Conservation (phyloP, 2,329 filamentous ascomycete species). For the Botrytis sinoallii region DNA sequence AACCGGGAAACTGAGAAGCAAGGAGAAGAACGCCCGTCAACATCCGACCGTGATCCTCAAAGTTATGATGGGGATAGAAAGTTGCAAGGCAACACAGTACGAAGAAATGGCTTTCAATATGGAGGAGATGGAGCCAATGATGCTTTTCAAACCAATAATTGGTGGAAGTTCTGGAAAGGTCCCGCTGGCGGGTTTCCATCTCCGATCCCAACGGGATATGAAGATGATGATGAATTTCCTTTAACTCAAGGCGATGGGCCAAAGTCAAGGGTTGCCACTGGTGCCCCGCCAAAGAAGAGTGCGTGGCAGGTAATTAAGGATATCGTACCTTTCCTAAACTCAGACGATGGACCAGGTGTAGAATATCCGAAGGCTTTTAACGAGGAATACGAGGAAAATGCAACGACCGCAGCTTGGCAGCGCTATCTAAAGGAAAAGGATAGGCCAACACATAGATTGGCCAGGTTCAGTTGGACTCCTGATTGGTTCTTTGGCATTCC, state of each 20-base stretch:
- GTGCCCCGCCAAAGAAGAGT: slow-evolving; percentile 44
- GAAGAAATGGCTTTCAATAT: slow-evolving; percentile 23
- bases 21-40: slow-evolving; percentile 17
- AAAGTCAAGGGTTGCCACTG: slow-evolving; percentile 8
- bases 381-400: slow-evolving; percentile 57
- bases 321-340: slow-evolving; percentile 46
- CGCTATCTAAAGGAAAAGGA: slow-evolving; percentile 78
- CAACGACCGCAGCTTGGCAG: slow-evolving; percentile 71
- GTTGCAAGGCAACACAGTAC: slow-evolving; percentile 32
- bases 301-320: slow-evolving; percentile 51
- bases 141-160: slow-evolving; percentile 35
- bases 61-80: slow-evolving; percentile 5
- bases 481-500: slow-evolving; percentile 76
- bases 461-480: slow-evolving; percentile 54
- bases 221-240: slow-evolving; percentile 42
- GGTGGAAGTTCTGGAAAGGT: slow-evolving; percentile 65
- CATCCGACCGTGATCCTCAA: slow-evolving; percentile 1
- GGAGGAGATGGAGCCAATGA: slow-evolving; percentile 27
- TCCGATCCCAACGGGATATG: slow-evolving; percentile 56
- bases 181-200: slow-evolving; percentile 60
- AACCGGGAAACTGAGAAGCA: slow-evolving; percentile 8
- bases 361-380: slow-evolving; percentile 63
- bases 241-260: slow-evolving; percentile 40
- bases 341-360: slow-evolving; percentile 31
- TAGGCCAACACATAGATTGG: slow-evolving; percentile 78